Conservation (phyloP, 75 land plant genomes). For the Cunninghamia lanceolata region DNA sequence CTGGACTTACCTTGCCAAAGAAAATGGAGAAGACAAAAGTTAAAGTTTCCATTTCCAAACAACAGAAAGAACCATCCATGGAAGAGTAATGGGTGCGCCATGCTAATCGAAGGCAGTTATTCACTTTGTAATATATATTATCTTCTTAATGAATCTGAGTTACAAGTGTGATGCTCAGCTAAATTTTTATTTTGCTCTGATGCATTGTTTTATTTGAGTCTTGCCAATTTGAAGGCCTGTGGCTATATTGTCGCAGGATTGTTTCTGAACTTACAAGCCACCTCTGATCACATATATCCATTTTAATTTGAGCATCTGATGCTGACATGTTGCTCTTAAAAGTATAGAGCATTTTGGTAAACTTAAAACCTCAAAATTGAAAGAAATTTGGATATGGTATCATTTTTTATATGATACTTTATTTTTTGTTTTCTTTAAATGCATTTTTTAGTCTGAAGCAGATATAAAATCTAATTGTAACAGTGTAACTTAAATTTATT, state of each 20-base stretch:
- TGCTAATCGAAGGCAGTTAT: not conserved
- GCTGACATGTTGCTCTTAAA: not conserved
- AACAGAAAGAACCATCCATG: constrained; percentile 45
- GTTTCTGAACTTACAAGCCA: not conserved
- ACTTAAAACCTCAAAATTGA: not conserved
- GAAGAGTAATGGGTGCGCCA: constrained; percentile 42
- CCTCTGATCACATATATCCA: not conserved
- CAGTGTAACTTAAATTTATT: no score
- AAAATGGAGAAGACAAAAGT: constrained; percentile 63
- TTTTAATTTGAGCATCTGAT: not conserved
- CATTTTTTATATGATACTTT: not conserved
- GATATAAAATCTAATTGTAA: no score
- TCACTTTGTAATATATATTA: not conserved
- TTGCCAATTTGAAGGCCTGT: not conserved
- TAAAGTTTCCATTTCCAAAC: constrained; percentile 40
- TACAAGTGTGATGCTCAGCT: not conserved
- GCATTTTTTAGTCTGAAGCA: no score
- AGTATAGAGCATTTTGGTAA: not conserved
- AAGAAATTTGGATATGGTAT: not conserved
- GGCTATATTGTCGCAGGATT: not conserved
- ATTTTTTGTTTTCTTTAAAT: no score
- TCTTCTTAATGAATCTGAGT: not conserved
- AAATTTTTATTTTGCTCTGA: not conserved
- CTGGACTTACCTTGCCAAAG: constrained; percentile 66
- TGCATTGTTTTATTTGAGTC: not conserved